phyloP scores from a whole-genome alignment of 352 stramenopile genomes.

The Peronospora belbahrii region DNA sequence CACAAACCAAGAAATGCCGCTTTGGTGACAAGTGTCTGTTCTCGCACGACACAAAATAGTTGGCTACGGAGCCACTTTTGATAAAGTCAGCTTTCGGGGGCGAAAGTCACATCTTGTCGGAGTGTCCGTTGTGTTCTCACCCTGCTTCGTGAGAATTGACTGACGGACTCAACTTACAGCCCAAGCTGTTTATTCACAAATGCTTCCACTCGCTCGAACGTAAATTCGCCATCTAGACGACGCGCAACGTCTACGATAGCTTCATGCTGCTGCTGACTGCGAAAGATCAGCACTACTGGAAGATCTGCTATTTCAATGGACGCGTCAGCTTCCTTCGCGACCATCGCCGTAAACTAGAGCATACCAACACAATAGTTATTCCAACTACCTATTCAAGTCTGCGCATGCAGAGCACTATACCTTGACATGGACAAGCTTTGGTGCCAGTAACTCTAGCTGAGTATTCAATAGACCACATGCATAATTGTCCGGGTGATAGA shows the following conservation, averaged over 20 bases:
- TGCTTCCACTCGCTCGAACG: slow-evolving; percentile 31
- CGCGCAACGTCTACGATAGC: slow-evolving; percentile 49
- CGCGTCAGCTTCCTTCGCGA: slow-evolving; percentile 57
- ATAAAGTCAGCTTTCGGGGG: too few relatives aligned
- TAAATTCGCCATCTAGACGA: slow-evolving; percentile 61
- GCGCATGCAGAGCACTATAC: slow-evolving; percentile 12
- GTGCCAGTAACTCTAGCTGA: slow-evolving; percentile 48
- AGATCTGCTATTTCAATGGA: slow-evolving; percentile 60
- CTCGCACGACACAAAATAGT: slow-evolving; percentile 30
- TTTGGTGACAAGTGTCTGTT: slow-evolving; percentile 77
- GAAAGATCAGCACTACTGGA: slow-evolving; percentile 62
- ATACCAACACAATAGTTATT: neutral
- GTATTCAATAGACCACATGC: slow-evolving; percentile 62
- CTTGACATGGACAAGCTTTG: slow-evolving; percentile 53
- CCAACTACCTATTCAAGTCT: neutral
- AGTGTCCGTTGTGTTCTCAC: neutral
- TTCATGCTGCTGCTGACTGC: slow-evolving; percentile 41
- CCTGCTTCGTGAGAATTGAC: neutral
- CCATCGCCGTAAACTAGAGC: slow-evolving; percentile 43
- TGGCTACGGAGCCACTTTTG: neutral
- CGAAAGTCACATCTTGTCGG: slow-evolving; percentile 1
- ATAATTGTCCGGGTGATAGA: slow-evolving; percentile 69
- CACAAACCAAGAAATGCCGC: slow-evolving; percentile 35
- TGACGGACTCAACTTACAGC: slow-evolving; percentile 9
- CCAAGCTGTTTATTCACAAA: slow-evolving; percentile 35